Base-by-base conservation (phyloP, 306 rosid species). In the Castanea sativa region DNA sequence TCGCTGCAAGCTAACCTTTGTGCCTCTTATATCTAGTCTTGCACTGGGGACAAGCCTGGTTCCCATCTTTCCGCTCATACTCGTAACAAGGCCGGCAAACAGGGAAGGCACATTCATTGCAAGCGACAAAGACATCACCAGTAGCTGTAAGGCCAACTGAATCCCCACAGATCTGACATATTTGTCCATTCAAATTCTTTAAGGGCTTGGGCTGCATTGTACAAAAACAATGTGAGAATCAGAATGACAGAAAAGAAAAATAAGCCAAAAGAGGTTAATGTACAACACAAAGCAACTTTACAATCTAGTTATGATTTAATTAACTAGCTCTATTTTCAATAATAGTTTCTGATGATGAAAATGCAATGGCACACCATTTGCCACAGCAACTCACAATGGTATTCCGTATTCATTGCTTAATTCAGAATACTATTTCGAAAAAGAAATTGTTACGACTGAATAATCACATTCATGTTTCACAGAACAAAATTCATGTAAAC, bases 81-180 rank as follows among this genome's bases (percentile, higher is more conserved):
- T 93, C 99, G 69, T 96, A 96, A 75, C 99, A 96, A 70, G 94
- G 91, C 61, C 97, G 91, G 67, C 99, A 96, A 74, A 96, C 97
- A 8, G 99, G 99, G 82, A 90, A 96, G 3, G 93, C 99, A 77
- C 99, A 96, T 86, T 96, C 99, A 65, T 93, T 91, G 86, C 99
- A 96, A 78, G 98, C 98, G 71, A 91, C 99, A 87, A 96, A 96
- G 27, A 90, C 87, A 69, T 96, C 99, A n/a, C 96, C 96, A 5
- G 87, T 65, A 59, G 91, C 87, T 8, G 96, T 87, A 35, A 81
- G 85, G 71, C 96, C 98, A 75, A 93, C 98, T 52, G 87, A 79
- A 77, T 91, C 99, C 30, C 94, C 96, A 73, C 99, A 96, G 74
- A 96, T 96, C 86, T 96, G 97, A 78, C 99, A 96, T 78, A 88